These are phyloP conservation scores for Amanita fuliginea DNA, from an alignment of 768 basidiomycete genomes.

Conservation along the genomic window DNA sequence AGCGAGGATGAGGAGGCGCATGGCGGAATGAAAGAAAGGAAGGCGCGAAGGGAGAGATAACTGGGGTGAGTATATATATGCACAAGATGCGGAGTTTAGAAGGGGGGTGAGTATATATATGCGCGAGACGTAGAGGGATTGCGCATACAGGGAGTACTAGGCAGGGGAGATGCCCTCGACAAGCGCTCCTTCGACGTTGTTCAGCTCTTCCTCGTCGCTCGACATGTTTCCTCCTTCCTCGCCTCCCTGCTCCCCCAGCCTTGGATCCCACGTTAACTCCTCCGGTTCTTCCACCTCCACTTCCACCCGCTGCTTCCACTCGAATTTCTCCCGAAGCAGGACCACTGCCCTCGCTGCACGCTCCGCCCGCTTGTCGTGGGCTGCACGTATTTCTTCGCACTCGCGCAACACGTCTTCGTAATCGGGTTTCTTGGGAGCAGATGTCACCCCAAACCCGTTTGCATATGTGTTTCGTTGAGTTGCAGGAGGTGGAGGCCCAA, in stretches of 20 bases:
- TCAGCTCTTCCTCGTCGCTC: constrained; percentile 17
- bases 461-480: constrained; percentile 8
- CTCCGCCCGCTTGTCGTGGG: constrained; percentile 68
- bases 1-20: neutral
- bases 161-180: constrained; percentile 12
- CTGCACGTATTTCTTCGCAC: constrained; percentile 52
- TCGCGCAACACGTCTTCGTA: constrained; percentile 58
- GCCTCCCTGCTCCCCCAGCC: constrained; percentile 17
- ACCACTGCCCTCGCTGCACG: constrained; percentile 70
- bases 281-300: constrained; percentile 75
- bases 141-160: neutral
- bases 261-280: constrained; percentile 63
- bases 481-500: constrained; percentile 23
- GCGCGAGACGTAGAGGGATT: too few species aligned
- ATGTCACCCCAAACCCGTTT: constrained; percentile 12
- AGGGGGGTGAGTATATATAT: neutral
- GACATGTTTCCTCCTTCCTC: constrained; percentile 13
- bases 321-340: constrained; percentile 70
- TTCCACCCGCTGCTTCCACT: constrained; percentile 74
- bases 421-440: constrained; percentile 28
- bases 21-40: constrained; percentile 11
- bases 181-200: constrained; percentile 22
- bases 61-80: constrained; percentile 8
- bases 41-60: constrained; percentile 12
- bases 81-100: constrained; percentile 3